Evolutionary conservation across 345 rosid genomes (phyloP).

Genomic region (Ceriops zippeliana): DNA sequence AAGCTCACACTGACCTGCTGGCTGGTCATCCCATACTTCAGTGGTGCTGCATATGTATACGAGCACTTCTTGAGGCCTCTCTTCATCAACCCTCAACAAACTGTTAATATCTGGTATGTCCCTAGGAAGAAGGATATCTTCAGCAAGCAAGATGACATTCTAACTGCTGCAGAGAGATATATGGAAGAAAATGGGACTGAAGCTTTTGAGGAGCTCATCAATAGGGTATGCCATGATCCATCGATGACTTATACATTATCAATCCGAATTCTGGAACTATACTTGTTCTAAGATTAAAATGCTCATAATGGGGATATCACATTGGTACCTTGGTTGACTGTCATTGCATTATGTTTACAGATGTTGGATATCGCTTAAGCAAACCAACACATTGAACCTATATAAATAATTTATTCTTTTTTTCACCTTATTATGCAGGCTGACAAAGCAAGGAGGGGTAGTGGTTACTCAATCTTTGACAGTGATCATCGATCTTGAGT

Average conservation of each 20-base stretch:
- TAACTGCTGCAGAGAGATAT: slow-evolving; percentile 86
- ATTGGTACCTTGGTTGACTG: no score
- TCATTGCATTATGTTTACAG: no score
- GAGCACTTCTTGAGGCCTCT: slow-evolving; percentile 80
- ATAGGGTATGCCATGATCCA: slow-evolving; percentile 41
- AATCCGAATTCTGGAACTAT: background rate
- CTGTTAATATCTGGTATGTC: slow-evolving; percentile 87
- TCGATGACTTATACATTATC: background rate
- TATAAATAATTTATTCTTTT: background rate
- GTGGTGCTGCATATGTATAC: slow-evolving; percentile 91
- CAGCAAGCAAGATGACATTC: slow-evolving; percentile 63
- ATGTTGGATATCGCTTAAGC: no score
- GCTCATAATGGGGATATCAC: background rate
- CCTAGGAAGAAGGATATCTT: slow-evolving; percentile 71
- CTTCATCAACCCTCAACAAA: slow-evolving; percentile 58
- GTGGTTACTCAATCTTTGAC: slow-evolving; percentile 20
- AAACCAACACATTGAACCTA: no score
- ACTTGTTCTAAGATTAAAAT: background rate
- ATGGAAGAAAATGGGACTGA: slow-evolving; percentile 82
- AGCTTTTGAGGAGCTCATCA: slow-evolving; percentile 78
- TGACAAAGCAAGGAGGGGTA: slow-evolving; percentile 49
- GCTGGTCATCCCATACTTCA: slow-evolving; percentile 92
- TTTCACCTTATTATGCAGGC: slow-evolving; percentile 39
- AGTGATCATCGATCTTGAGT: slow-evolving; percentile 30
- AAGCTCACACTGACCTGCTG: slow-evolving; percentile 90